Percentiles rank a stretch among this genome's conserved stretches.
These are phyloP conservation scores for Austroboletus niveus DNA, from an alignment of 1,284 basidiomycete species.

Conservation along the genomic window DNA sequence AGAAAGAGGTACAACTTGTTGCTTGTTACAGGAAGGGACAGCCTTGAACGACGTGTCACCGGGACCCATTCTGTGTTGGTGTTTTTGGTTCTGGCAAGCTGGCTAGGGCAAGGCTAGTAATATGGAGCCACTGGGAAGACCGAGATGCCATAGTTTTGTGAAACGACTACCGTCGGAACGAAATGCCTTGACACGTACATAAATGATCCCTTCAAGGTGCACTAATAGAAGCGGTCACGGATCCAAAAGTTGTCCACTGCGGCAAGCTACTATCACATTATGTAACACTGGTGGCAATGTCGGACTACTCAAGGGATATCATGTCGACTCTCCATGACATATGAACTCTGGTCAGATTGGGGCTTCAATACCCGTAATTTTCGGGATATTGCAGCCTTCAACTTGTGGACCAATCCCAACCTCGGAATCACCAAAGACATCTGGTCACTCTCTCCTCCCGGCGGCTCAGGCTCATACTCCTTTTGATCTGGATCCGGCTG, in stretches of 20 bases:
- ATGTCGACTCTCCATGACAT: slow-evolving; percentile 1
- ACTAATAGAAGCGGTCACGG: too few relatives aligned
- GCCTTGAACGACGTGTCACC: not conserved
- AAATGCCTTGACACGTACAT: too few relatives aligned
- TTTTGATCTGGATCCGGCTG: slow-evolving; percentile 14
- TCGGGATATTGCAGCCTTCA: not conserved
- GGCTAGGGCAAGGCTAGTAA: too few relatives aligned
- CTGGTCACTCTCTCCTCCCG: not conserved
- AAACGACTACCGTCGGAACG: too few relatives aligned
- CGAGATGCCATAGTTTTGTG: too few relatives aligned
- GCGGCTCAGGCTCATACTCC: not conserved
- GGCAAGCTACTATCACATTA: too few relatives aligned
- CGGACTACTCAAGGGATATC: too few relatives aligned
- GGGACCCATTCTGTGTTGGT: slow-evolving; percentile 13
- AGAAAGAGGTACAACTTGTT: slow-evolving; percentile 9
- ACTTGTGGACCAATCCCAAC: not conserved
- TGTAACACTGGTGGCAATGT: too few relatives aligned
- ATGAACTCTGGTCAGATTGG: slow-evolving; percentile 1
- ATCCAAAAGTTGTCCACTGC: too few relatives aligned
- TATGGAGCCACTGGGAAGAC: too few relatives aligned
- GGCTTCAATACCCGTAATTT: not conserved
- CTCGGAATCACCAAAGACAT: not conserved
- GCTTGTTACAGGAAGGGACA: not conserved
- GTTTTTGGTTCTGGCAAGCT: too few relatives aligned
- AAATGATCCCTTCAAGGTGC: too few relatives aligned